These are phyloP conservation scores for Coelastrella sp. DNA, from an alignment of 139 green algal species.

Conservation along the genomic window DNA sequence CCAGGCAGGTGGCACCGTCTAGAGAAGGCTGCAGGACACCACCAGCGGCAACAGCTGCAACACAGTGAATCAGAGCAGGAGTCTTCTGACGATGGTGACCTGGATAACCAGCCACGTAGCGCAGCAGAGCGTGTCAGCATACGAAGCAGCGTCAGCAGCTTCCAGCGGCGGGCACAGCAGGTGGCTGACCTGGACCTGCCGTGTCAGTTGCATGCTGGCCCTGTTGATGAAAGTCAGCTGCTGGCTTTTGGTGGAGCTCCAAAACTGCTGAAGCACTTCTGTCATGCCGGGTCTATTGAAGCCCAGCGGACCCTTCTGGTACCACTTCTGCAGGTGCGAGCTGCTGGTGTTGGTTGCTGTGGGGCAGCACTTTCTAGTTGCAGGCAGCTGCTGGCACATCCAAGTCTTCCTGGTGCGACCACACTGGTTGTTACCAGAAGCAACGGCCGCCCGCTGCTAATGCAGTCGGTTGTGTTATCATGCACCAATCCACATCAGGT, in stretches of 20 bases:
- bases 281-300: constrained; percentile 37
- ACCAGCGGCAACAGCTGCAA: neutral
- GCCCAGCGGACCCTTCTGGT: constrained; percentile 58
- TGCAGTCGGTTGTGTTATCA: no score
- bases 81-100: no score
- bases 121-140: no score
- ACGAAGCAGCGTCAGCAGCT: neutral
- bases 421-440: no score
- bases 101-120: no score
- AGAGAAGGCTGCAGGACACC: neutral
- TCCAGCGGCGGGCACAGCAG: neutral
- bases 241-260: neutral
- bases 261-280: constrained; percentile 56
- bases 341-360: neutral
- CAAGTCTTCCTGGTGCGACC: no score
- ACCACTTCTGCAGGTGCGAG: constrained; percentile 55
- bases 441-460: no score
- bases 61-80: neutral
- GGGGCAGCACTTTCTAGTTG: no score
- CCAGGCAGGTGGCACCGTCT: constrained; percentile 41
- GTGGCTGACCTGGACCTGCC: constrained; percentile 7
- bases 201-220: constrained; percentile 23
- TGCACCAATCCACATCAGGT: no score
- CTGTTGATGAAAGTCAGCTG: constrained; percentile 30
- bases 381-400: no score